Evolutionary conservation across 129 eudicot species (phyloP), one percentile per base, ranked within the genome.

Genomic region (Helichrysum umbraculigerum): DNA sequence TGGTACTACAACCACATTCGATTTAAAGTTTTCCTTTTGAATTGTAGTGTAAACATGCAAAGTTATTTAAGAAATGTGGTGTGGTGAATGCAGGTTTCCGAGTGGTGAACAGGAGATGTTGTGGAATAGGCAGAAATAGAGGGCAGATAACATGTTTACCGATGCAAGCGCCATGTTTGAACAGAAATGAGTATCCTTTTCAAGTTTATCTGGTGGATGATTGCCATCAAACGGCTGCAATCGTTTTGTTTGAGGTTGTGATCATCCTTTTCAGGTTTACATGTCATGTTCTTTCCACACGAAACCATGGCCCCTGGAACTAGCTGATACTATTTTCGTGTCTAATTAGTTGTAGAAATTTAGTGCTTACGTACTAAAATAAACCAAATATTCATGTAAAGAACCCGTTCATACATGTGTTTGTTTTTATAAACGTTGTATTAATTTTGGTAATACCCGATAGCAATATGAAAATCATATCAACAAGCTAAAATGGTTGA

Each of bases 121-220:
- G 98, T 51, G 98, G 98, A 21, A 84, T 93, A 4, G 98, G 98
- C 25, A 69, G 96, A 68, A 93, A 93, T 81, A 76, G 90, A 61
- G 98, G 98, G 25, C 96, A 93, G 69, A 86, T 93, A 35, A 93
- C 98, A 17, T 93, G 98, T 60, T 87, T 93, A 56, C 98, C 97
- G 11, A 74, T 93, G 15, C 90, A 90, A 79, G 83, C 69, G 14
- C 98, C 98, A 0, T 93, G 98, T 71, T 60, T 74, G 5, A 80
- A 93, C 72, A 84, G 98, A 56, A 75, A 87, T 0, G 78, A 82
- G 77, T 91, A 93, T 37, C n/a, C n/a, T n/a, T n/a, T n/a, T n/a
- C n/a, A n/a, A 0, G 89, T 90, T n/a, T 74, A 79, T 14, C 79
- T 90, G 81, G 88, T 85, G 68, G 41, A 61, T 6, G 79, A 76